A percentile compares a stretch with the other conserved stretches of the same genome.
Evolutionary conservation across 345 rosid genomes (phyloP).

Genomic region (Reutealis trisperma): DNA sequence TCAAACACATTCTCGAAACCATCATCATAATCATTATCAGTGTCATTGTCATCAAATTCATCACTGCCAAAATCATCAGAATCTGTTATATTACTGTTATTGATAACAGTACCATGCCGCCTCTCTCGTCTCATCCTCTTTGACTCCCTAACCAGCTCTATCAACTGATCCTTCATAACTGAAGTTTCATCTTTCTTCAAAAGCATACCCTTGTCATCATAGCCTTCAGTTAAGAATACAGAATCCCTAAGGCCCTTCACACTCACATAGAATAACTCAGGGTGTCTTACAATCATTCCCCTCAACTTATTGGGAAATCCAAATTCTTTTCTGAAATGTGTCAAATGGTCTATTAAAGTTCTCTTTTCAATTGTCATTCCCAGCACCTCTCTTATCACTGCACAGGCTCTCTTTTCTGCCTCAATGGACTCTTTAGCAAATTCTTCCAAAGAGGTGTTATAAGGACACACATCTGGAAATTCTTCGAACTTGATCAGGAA

Average conservation of each 20-base stretch:
- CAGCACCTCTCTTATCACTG: conserved; percentile 64
- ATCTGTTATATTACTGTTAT: conserved; percentile 6
- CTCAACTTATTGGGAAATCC: conserved; percentile 70
- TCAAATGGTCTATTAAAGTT: conserved; percentile 78
- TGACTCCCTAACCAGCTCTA: conserved; percentile 64
- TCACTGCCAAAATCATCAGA: conserved; percentile 11
- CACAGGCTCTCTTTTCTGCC: conserved; percentile 85
- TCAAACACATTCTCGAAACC: conserved; percentile 78
- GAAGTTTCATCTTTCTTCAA: conserved; percentile 55
- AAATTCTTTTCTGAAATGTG: conserved; percentile 86
- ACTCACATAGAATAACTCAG: conserved; percentile 81
- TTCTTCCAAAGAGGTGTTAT: conserved; percentile 44
- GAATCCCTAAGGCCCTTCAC: conserved; percentile 78
- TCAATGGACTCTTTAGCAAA: conserved; percentile 57
- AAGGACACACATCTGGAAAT: conserved; percentile 67
- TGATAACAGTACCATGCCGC: conserved; percentile 35
- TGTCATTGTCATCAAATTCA: conserved; percentile 24
- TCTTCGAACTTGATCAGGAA: conserved; percentile 68
- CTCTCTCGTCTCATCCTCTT: conserved; percentile 66
- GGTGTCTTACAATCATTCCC: conserved; percentile 75
- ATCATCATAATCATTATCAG: conserved; percentile 56
- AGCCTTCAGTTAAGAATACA: conserved; percentile 70
- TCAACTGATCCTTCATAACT: conserved; percentile 51
- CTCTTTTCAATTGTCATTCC: conserved; percentile 73
- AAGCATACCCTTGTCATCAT: conserved; percentile 63